Evolutionary conservation across 345 rosid species (phyloP).

Genomic region (Salix caprea): DNA sequence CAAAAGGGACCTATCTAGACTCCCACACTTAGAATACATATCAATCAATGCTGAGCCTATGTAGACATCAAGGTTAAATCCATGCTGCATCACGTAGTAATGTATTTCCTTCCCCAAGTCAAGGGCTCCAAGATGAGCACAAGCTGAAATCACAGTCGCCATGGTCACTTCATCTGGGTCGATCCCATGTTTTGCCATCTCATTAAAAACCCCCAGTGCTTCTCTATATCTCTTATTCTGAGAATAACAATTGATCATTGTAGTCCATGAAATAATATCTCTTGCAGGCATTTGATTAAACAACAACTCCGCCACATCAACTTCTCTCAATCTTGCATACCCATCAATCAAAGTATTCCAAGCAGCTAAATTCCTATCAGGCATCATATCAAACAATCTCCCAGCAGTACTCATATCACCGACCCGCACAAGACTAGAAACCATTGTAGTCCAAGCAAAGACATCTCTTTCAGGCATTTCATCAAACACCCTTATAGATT

Average conservation of each 20-base stretch:
- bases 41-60: constrained; percentile 77
- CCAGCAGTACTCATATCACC: constrained; percentile 45
- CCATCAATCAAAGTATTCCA: constrained; percentile 82
- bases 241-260: constrained; percentile 70
- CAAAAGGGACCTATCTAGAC: constrained; percentile 51
- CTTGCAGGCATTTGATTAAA: constrained; percentile 55
- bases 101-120: constrained; percentile 64
- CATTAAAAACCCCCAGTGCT: constrained; percentile 51
- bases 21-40: constrained; percentile 88
- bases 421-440: constrained; percentile 34
- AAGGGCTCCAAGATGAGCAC: constrained; percentile 77
- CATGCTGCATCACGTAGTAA: constrained; percentile 40
- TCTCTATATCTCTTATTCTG: constrained; percentile 52
- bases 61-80: constrained; percentile 62
- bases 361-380: constrained; percentile 46
- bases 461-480: constrained; percentile 67
- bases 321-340: constrained; percentile 43
- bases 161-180: constrained; percentile 65
- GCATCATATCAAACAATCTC: constrained; percentile 52
- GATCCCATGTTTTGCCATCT: constrained; percentile 46
- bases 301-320: constrained; percentile 46
- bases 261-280: constrained; percentile 74
- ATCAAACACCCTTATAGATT: constrained; percentile 59
- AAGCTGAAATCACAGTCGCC: constrained; percentile 71
- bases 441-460: constrained; percentile 54